Evolutionary conservation across 2,329 filamentous ascomycete species (phyloP).

Genomic region (Claviceps pazoutovae): DNA sequence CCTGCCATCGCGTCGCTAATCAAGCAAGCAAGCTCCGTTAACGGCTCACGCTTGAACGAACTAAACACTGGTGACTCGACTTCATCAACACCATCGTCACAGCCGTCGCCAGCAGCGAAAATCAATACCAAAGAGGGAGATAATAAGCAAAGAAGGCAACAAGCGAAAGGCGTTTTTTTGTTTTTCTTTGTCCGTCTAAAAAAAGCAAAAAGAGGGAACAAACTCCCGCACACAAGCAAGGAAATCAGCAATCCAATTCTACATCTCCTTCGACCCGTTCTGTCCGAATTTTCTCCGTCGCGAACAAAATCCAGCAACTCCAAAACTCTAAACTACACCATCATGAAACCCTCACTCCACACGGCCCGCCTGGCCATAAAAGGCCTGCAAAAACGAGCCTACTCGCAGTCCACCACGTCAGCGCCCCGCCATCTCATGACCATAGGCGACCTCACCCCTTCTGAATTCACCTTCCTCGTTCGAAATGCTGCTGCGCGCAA

Average conservation of each 20-base stretch:
- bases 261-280: too few relatives aligned
- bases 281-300: too few relatives aligned
- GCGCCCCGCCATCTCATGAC: constrained; percentile 76
- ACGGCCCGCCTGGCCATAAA: constrained; percentile 20
- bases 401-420: constrained; percentile 23
- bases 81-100: not conserved
- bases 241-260: too few relatives aligned
- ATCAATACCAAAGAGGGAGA: not conserved
- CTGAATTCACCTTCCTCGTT: constrained; percentile 70
- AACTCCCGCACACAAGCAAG: too few relatives aligned
- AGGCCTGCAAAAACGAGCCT: constrained; percentile 27
- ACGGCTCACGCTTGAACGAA: not conserved
- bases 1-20: not conserved
- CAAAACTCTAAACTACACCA: not conserved
- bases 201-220: too few relatives aligned
- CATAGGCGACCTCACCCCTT: constrained; percentile 68
- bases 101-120: not conserved
- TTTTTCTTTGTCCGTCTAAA: too few relatives aligned
- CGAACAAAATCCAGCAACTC: not conserved
- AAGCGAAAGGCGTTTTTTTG: not conserved
- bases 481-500: constrained; percentile 72
- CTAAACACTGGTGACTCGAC: not conserved
- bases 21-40: not conserved
- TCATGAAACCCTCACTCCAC: constrained; percentile 22
- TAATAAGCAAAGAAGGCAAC: not conserved